These are phyloP conservation scores for Protomyces macrosporus DNA, from an alignment of 1,139 yeast genomes.

Conservation along the genomic window DNA sequence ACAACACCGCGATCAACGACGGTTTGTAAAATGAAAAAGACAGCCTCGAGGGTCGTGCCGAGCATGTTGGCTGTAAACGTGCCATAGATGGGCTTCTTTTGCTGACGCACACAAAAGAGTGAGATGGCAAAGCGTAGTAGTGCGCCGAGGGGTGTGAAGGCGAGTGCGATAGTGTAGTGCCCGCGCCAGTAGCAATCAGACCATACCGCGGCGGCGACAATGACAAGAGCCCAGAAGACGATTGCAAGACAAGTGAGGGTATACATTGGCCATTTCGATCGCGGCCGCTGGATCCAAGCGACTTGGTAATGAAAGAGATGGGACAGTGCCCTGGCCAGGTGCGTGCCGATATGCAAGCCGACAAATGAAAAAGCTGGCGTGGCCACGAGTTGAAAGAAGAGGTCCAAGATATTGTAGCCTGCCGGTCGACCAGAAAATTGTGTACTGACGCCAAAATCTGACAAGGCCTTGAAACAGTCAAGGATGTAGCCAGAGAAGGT, in stretches of 20 bases:
- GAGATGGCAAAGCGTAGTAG: constrained; percentile 53
- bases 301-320: neutral
- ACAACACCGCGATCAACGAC: constrained; percentile 24
- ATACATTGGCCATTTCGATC: neutral
- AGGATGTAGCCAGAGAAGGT: constrained; percentile 71
- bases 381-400: constrained; percentile 38
- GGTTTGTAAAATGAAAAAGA: constrained; percentile 49
- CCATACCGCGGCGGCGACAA: constrained; percentile 42
- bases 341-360: constrained; percentile 47
- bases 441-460: constrained; percentile 42
- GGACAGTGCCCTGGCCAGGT: constrained; percentile 35
- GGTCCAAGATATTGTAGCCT: constrained; percentile 67
- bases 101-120: constrained; percentile 45
- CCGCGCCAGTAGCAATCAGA: constrained; percentile 53
- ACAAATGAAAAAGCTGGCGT: constrained; percentile 45
- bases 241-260: neutral
- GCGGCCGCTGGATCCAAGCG: neutral
- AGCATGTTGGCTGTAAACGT: constrained; percentile 64
- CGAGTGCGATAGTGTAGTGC: constrained; percentile 53
- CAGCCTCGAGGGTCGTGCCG: constrained; percentile 56
- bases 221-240: constrained; percentile 32
- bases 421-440: constrained; percentile 43
- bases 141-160: constrained; percentile 67
- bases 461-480: constrained; percentile 54
- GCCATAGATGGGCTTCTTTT: constrained; percentile 56